Conservation (phyloP, 75 land plant species). For the Pinus albicaulis region DNA sequence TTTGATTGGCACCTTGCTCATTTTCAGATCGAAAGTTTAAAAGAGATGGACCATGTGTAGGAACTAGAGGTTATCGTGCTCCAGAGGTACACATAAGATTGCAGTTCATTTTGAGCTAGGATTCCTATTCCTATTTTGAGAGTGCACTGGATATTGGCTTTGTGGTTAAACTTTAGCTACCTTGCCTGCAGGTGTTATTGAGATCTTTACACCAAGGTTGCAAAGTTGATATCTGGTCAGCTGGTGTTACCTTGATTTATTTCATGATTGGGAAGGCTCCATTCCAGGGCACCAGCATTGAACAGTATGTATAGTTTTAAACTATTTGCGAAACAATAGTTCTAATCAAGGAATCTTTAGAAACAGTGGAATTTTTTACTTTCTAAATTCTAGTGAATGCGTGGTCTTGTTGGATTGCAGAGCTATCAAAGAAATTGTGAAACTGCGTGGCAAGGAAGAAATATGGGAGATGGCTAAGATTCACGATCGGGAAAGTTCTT, state of each 20-base stretch:
- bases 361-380: not conserved
- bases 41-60: conserved; percentile 90
- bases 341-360: not conserved
- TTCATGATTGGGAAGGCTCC: conserved; percentile 73
- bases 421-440: conserved; percentile 71
- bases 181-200: conserved; percentile 63
- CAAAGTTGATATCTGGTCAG: conserved; percentile 93
- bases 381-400: not conserved
- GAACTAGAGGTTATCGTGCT: conserved; percentile 96
- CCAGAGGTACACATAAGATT: conserved; percentile 67
- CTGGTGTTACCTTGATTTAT: conserved; percentile 86
- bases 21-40: conserved; percentile 45
- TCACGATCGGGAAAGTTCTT: conserved; percentile 65
- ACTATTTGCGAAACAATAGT: not conserved
- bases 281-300: conserved; percentile 64
- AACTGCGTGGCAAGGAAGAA: conserved; percentile 70
- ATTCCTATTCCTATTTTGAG: not conserved
- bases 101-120: not conserved
- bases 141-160: not conserved
- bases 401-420: conserved; percentile 15
- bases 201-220: conserved; percentile 70
- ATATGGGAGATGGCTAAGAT: conserved; percentile 75
- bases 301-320: conserved; percentile 47
- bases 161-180: not conserved
- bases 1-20: not conserved